Evolutionary conservation across 2,329 filamentous ascomycete species (phyloP).

Genomic region (Xylariaceae sp.): DNA sequence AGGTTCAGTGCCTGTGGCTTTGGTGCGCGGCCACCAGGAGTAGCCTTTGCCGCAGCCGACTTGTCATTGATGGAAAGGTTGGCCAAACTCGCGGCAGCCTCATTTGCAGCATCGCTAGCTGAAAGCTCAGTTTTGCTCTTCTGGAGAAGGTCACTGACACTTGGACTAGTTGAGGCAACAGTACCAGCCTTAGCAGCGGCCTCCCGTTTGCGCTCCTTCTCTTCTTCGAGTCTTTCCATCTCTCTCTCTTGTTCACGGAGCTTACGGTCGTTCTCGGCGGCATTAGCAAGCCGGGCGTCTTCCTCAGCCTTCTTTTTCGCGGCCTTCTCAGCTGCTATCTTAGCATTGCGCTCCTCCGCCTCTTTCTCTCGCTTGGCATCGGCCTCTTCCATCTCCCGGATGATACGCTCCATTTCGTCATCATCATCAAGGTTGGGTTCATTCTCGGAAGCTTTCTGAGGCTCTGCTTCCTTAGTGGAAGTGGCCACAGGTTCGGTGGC

Average conservation of each 20-base stretch:
- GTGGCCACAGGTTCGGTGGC: constrained; percentile 28
- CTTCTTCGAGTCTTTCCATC: constrained; percentile 70
- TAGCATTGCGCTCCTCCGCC: constrained; percentile 41
- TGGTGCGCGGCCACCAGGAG: constrained; percentile 51
- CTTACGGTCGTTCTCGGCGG: constrained; percentile 59
- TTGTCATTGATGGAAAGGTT: constrained; percentile 51
- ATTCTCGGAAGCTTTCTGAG: constrained; percentile 35
- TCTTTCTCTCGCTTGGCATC: constrained; percentile 48
- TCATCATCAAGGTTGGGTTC: too few relatives aligned
- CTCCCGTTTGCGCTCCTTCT: constrained; percentile 55
- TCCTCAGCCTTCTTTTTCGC: constrained; percentile 40
- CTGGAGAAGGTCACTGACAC: constrained; percentile 49
- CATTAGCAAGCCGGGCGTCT: constrained; percentile 41
- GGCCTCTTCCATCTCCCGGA: constrained; percentile 58
- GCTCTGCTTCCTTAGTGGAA: constrained; percentile 26
- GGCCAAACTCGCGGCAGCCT: constrained; percentile 47
- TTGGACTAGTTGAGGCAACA: constrained; percentile 42
- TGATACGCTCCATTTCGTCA: constrained; percentile 57
- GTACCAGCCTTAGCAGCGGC: too few relatives aligned
- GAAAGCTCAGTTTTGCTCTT: constrained; percentile 19
- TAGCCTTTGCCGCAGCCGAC: constrained; percentile 48
- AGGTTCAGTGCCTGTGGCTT: constrained; percentile 91
- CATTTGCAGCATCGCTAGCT: constrained; percentile 25
- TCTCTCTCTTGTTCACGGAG: constrained; percentile 69
- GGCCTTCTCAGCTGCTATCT: constrained; percentile 42